Evolutionary conservation across 495 filamentous ascomycete genomes (phyloP).

Genomic region (Aspergillus bridgeri): DNA sequence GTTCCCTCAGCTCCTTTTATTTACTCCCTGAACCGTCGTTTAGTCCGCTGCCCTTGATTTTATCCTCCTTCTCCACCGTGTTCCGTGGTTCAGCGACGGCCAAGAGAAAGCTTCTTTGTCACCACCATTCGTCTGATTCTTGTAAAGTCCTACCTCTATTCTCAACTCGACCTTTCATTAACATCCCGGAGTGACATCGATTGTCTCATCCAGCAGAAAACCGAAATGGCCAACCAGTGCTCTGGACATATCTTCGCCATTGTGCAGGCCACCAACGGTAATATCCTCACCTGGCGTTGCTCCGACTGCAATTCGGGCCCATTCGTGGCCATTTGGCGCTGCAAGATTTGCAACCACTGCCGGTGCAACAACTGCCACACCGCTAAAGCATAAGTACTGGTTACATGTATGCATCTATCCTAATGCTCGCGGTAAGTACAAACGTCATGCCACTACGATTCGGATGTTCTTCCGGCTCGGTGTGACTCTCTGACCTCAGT

Average conservation of each 20-base stretch:
- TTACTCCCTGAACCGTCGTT: neutral
- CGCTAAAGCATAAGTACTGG: conserved; percentile 34
- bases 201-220: neutral
- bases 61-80: neutral
- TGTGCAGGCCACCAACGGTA: conserved; percentile 46
- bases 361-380: conserved; percentile 47
- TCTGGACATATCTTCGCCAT: conserved; percentile 45
- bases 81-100: neutral
- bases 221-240: conserved; percentile 45
- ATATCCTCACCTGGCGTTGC: conserved; percentile 48
- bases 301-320: conserved; percentile 50
- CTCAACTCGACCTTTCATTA: neutral
- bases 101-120: conserved; percentile 1
- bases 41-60: neutral
- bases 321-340: conserved; percentile 48
- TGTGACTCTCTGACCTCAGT: neutral
- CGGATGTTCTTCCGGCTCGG: neutral
- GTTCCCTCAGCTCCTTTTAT: neutral
- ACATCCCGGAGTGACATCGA: conserved; percentile 8
- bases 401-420: conserved; percentile 9
- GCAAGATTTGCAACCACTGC: conserved; percentile 47
- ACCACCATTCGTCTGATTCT: neutral
- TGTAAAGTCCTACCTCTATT: neutral
- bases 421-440: neutral
- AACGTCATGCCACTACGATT: neutral